A percentile compares a stretch with the other conserved stretches of the same genome.
These are phyloP conservation scores for Arthroderma sp. DNA, from an alignment of 2,329 filamentous ascomycete genomes.

Conservation along the genomic window DNA sequence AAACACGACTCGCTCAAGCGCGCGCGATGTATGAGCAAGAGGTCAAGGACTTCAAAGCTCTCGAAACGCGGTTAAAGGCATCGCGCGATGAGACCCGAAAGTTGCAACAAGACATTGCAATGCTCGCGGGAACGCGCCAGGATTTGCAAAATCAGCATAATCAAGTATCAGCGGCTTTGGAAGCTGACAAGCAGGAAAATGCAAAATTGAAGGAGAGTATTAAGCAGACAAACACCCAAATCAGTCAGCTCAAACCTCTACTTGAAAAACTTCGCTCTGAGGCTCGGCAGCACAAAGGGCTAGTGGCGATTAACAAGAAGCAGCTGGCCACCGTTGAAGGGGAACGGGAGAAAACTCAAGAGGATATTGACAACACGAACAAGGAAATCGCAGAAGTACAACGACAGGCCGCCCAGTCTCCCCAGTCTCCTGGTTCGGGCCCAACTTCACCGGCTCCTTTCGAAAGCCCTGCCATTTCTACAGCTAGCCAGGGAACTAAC, in stretches of 20 bases:
- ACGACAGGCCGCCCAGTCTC: conserved; percentile 26
- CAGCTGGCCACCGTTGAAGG: conserved; percentile 80
- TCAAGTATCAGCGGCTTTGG: conserved; percentile 58
- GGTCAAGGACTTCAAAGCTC: conserved; percentile 66
- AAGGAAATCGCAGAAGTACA: conserved; percentile 49
- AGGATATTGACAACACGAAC: conserved; percentile 57
- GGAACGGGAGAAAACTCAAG: conserved; percentile 76
- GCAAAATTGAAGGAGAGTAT: conserved; percentile 75
- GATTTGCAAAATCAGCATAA: conserved; percentile 75
- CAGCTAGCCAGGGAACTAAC: conserved; percentile 64
- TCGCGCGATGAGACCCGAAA: conserved; percentile 73
- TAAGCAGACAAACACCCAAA: conserved; percentile 65
- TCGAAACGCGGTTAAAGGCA: conserved; percentile 68
- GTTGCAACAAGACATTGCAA: conserved; percentile 68
- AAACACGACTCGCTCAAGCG: conserved; percentile 74
- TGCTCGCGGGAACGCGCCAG: conserved; percentile 66
- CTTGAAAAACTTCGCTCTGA: conserved; percentile 89
- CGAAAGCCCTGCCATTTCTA: conserved; percentile 52
- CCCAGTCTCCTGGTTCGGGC: conserved; percentile 7
- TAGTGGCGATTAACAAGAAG: conserved; percentile 98
- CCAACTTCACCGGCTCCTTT: conserved; percentile 30
- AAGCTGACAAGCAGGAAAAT: conserved; percentile 84
- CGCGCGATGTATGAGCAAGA: conserved; percentile 86
- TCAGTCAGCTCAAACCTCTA: conserved; percentile 71
- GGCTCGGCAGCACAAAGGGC: conserved; percentile 84